Evolutionary conservation across 2,329 filamentous ascomycete species (phyloP).

Genomic region (Ramularia endophylla): DNA sequence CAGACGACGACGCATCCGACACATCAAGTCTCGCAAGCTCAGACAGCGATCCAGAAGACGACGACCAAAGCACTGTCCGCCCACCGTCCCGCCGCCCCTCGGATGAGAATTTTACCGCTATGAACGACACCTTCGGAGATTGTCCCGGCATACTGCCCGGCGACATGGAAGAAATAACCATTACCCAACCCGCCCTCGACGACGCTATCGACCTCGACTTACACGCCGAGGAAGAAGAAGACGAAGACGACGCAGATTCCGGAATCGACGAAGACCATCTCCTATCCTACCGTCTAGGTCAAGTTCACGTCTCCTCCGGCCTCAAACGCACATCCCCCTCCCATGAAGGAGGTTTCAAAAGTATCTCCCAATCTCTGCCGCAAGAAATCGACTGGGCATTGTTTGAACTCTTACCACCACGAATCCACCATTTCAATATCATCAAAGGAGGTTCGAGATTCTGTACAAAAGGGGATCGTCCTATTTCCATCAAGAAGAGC

Average conservation of each 20-base stretch:
- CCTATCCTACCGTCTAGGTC: conserved; percentile 71
- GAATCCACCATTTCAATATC: conserved; percentile 65
- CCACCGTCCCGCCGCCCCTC: conserved; percentile 23
- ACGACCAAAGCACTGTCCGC: conserved; percentile 40
- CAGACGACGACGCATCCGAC: conserved; percentile 32
- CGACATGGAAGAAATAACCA: conserved; percentile 68
- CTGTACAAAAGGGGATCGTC: conserved; percentile 26
- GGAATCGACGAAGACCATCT: conserved; percentile 78
- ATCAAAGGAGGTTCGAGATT: conserved; percentile 52
- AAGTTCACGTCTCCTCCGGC: conserved; percentile 84
- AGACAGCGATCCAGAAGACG: conserved; percentile 50
- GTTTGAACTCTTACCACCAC: conserved; percentile 68
- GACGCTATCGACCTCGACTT: conserved; percentile 62
- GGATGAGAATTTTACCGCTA: conserved; percentile 14
- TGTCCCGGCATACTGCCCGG: conserved; percentile 70
- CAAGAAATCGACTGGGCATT: conserved; percentile 97
- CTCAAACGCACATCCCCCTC: conserved; percentile 55
- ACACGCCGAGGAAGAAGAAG: conserved; percentile 72
- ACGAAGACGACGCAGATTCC: conserved; percentile 62
- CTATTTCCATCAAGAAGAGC: conserved; percentile 50
- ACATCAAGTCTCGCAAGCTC: conserved; percentile 35
- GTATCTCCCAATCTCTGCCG: conserved; percentile 55
- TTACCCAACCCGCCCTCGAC: conserved; percentile 89
- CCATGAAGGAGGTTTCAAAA: conserved; percentile 35
- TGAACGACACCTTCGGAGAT: conserved; percentile 48